A percentile compares a stretch with the other conserved stretches of the same genome.
Conservation (phyloP, 768 basidiomycete species). For the Stropharia rugosoannulata region DNA sequence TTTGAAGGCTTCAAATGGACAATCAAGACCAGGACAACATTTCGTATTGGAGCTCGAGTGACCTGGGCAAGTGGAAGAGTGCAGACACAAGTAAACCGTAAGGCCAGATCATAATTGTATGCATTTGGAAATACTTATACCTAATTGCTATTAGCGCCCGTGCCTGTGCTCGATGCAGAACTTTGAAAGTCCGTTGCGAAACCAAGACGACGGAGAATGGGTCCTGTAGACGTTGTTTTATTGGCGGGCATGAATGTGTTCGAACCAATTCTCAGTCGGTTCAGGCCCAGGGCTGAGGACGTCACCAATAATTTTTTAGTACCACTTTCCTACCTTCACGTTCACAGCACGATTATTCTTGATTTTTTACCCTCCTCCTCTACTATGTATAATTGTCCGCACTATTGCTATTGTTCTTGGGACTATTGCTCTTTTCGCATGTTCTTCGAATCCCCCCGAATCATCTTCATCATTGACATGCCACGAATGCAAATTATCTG, state of each 20-base stretch:
- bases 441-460: no score
- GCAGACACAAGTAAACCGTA: slow-evolving; percentile 43
- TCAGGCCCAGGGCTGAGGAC: no score
- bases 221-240: slow-evolving; percentile 72
- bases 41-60: slow-evolving; percentile 24
- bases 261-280: no score
- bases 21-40: slow-evolving; percentile 34
- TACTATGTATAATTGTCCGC: no score
- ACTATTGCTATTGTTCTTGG: no score
- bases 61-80: slow-evolving; percentile 23
- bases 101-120: slow-evolving; percentile 17
- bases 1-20: slow-evolving; percentile 37
- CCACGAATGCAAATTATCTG: no score
- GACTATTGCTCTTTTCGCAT: no score
- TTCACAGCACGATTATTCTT: no score
- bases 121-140: not conserved
- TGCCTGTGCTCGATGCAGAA: slow-evolving; percentile 74
- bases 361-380: no score
- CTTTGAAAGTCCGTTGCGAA: slow-evolving; percentile 71
- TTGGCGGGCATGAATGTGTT: slow-evolving; percentile 70
- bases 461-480: no score
- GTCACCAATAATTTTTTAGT: no score
- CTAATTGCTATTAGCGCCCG: slow-evolving; percentile 37
- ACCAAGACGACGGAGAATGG: slow-evolving; percentile 71
- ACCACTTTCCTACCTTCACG: no score